Conservation (phyloP, 345 rosid genomes). For the Salix brachista region DNA sequence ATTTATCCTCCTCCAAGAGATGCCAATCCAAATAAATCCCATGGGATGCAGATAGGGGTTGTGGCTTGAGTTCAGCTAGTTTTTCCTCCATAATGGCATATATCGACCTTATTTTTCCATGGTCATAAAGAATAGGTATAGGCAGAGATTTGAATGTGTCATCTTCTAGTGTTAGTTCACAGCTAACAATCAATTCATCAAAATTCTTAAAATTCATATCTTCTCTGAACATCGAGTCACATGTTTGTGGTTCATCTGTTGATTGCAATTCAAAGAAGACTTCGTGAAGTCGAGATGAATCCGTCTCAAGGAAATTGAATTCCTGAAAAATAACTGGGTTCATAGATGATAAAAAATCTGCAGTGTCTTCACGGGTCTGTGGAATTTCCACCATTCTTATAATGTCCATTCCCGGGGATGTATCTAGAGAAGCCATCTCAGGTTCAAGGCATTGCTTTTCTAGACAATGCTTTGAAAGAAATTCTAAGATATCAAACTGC, state of each 20-base stretch:
- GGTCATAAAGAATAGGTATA: conserved; percentile 51
- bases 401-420: conserved; percentile 39
- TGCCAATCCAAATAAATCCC: conserved; percentile 87
- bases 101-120: conserved; percentile 37
- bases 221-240: conserved; percentile 45
- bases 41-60: conserved; percentile 56
- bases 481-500: conserved; percentile 36
- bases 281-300: conserved; percentile 41
- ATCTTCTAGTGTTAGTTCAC: conserved; percentile 65
- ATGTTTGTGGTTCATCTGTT: conserved; percentile 38
- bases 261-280: conserved; percentile 35
- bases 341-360: conserved; percentile 21
- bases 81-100: conserved; percentile 39
- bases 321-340: conserved; percentile 48
- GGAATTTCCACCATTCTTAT: conserved; percentile 40
- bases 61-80: conserved; percentile 42
- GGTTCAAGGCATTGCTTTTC: conserved; percentile 37
- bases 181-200: conserved; percentile 61
- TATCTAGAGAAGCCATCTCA: conserved; percentile 29
- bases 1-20: conserved; percentile 58
- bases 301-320: conserved; percentile 43
- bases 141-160: conserved; percentile 77
- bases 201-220: conserved; percentile 62
- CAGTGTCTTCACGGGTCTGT: conserved; percentile 20
- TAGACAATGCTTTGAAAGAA: conserved; percentile 46